phyloP scores from a whole-genome alignment of 2,329 filamentous ascomycete genomes.

The Curvularia lunata region DNA sequence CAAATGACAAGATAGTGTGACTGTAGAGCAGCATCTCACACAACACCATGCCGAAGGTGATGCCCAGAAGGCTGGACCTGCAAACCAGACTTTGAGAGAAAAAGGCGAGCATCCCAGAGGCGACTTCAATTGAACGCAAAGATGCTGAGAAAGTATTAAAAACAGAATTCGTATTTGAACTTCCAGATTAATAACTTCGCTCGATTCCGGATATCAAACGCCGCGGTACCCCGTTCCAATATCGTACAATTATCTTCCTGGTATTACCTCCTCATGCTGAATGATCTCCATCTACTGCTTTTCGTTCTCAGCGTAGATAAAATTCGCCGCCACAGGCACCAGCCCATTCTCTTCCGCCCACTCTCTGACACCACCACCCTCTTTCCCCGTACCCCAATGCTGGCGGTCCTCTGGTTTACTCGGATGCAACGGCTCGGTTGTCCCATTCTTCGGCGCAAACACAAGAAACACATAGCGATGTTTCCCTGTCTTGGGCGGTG shows the following conservation, averaged over 20 bases:
- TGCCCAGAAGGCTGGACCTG: no score
- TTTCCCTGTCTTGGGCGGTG: conserved; percentile 62
- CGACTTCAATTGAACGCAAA: no score
- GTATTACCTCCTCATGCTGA: not conserved
- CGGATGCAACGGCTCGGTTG: conserved; percentile 51
- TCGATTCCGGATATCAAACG: not conserved
- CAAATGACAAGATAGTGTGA: no score
- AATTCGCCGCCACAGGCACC: conserved; percentile 55
- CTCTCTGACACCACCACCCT: conserved; percentile 57
- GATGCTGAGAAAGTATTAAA: no score
- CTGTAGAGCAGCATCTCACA: no score
- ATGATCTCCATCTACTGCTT: conserved; percentile 50
- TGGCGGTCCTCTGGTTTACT: conserved; percentile 57
- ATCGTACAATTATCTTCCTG: not conserved
- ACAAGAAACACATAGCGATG: conserved; percentile 65
- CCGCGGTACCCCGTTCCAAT: not conserved
- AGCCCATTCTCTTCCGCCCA: conserved; percentile 59
- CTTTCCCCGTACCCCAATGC: conserved; percentile 62
- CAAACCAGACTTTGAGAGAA: no score
- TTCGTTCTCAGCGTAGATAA: conserved; percentile 57
- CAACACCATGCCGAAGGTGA: no score
- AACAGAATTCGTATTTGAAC: no score
- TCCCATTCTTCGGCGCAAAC: conserved; percentile 55
- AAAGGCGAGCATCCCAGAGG: no score
- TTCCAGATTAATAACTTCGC: no score